Base-by-base conservation (phyloP, 768 basidiomycete species). In the Leccinum rimulosum region DNA sequence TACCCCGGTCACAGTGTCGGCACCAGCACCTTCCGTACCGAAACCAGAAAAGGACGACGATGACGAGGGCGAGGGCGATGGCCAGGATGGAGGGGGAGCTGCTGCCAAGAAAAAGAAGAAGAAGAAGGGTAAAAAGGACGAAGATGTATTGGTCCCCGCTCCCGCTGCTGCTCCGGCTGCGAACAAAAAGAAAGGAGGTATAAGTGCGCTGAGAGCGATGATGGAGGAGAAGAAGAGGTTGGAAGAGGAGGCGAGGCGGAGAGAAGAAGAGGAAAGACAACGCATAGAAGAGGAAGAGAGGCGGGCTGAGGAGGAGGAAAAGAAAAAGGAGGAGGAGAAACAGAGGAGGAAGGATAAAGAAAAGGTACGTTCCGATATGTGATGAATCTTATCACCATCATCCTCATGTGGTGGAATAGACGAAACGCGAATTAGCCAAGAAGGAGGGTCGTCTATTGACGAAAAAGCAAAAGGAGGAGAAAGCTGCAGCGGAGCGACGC, bases 401-500 rank as follows among this genome's bases (percentile, higher is more conserved):
- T 30, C 45, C 55, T 59, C 40, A 54, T 35, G 45, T 10, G n/a
- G 30, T 50, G 49, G 53, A 52, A 55, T 68, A 95, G 94, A 88
- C 84, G 49, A 97, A 96, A 74, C 86, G 86, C 54, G 95, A 97
- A 66, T 71, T 89, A 54, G 88, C 91, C 14, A 93, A 91, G 82
- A 96, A 95, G 72, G 95, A 98, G 76, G 97, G 97, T 25, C 85
- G 90, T 50, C 77, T 96, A 27, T 81, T 98, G 52, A 98, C 96
- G n/a, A 95, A 96, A 74, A 97, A 95, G 75, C 95, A 98, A 73
- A 96, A 94, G 74, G 90, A 93, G 68, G 95, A 98, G 72, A 87
- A 83, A 65, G 91, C 90, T 22, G 89, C 87, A 64, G 95, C 93
- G 3, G 95, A 98, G 72, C 84, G 93, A 31, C 87, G 95, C 57